Conservation (phyloP, 2,329 filamentous ascomycete species). For the Phaeosphaeriaceae sp. region DNA sequence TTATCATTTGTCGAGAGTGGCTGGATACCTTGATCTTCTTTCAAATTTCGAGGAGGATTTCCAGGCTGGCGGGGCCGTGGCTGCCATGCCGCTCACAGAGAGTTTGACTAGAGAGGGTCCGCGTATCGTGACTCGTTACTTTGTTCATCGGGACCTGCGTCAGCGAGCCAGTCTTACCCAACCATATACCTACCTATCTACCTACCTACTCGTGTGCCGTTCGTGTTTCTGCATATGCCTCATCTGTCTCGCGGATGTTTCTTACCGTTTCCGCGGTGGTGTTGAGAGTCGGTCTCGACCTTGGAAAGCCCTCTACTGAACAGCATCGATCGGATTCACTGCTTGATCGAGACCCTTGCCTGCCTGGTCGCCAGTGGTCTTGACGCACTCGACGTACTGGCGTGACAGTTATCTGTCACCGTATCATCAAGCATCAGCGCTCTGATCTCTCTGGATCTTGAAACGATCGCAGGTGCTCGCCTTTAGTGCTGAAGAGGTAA, state of each 20-base stretch:
- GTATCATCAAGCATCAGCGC: constrained; percentile 8
- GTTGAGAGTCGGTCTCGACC: constrained; percentile 11
- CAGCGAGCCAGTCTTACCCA: constrained; percentile 15
- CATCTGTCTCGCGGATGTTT: constrained; percentile 11
- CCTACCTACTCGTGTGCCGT: constrained; percentile 11
- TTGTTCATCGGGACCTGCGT: constrained; percentile 11
- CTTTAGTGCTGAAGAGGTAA: constrained; percentile 23
- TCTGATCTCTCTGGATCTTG: constrained; percentile 16
- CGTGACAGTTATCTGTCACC: constrained; percentile 17
- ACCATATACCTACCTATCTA: constrained; percentile 8
- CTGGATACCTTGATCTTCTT: constrained; percentile 45
- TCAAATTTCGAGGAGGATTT: constrained; percentile 32
- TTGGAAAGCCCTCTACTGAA: neutral
- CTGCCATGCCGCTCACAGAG: constrained; percentile 21
- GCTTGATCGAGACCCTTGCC: constrained; percentile 14
- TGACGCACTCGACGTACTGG: constrained; percentile 23
- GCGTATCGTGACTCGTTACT: constrained; percentile 26
- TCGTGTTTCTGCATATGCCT: constrained; percentile 17
- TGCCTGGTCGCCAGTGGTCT: constrained; percentile 13
- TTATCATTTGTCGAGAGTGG: constrained; percentile 43
- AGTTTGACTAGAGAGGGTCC: constrained; percentile 18
- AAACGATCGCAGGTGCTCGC: constrained; percentile 38
- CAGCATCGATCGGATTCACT: constrained; percentile 6
- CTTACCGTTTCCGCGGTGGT: constrained; percentile 15
- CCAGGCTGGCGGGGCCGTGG: constrained; percentile 36